phyloP scores from a whole-genome alignment of 768 basidiomycete species.

The Exidia glandulosa region DNA sequence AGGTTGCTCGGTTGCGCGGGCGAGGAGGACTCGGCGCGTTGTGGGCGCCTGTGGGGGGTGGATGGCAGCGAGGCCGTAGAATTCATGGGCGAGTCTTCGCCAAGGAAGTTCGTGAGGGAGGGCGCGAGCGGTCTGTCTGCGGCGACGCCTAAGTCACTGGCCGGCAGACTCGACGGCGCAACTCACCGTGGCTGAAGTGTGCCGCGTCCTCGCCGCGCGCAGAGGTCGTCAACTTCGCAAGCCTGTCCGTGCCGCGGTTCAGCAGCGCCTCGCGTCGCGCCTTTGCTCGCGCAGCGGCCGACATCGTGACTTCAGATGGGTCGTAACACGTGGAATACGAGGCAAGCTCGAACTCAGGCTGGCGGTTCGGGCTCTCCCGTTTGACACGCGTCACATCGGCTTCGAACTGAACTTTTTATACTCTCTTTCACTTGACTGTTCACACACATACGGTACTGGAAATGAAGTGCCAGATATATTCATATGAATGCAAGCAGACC shows the following conservation, averaged over 20 bases:
- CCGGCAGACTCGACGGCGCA: not conserved
- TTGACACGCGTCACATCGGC: too few species aligned
- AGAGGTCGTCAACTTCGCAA: not conserved
- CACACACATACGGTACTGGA: too few species aligned
- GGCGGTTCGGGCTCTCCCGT: too few species aligned
- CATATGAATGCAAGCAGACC: too few species aligned
- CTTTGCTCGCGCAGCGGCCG: not conserved
- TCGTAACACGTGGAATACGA: not conserved
- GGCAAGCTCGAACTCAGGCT: too few species aligned
- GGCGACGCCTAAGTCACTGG: not conserved
- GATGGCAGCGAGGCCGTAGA: not conserved
- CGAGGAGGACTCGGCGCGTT: not conserved
- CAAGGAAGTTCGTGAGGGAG: not conserved
- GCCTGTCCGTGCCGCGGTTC: not conserved
- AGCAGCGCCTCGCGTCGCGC: not conserved
- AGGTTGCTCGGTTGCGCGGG: not conserved
- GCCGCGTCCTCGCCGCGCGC: not conserved
- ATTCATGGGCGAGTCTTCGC: not conserved
- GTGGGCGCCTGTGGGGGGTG: not conserved
- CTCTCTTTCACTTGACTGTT: too few species aligned
- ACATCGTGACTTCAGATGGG: not conserved
- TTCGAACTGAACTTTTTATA: too few species aligned
- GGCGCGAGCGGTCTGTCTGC: not conserved
- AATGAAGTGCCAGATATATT: too few species aligned
- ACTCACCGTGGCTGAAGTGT: not conserved